Evolutionary conservation across 1,284 basidiomycete genomes (phyloP), one percentile per base, ranked within the genome.

Genomic region (Cryptococcus neoformans): DNA sequence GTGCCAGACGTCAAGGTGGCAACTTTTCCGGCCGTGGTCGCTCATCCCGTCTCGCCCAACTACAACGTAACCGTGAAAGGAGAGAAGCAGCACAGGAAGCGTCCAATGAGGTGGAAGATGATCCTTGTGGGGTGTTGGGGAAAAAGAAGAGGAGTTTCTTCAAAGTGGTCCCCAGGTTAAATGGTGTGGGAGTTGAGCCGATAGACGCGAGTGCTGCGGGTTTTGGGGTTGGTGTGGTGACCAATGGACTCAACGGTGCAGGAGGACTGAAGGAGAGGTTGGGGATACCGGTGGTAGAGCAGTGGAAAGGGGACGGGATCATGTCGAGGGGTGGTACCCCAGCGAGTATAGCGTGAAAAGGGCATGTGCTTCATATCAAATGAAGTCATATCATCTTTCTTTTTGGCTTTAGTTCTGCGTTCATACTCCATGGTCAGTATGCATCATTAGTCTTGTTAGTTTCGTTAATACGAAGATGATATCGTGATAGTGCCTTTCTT

Each of bases 1-100:
- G 67, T 10, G 55, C 60, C 2, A 60, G 60, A 10, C 60, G 68
- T 4, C 70, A 70, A 54, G 66, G 66, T 6, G 37, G 17, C 9
- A 12, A 9, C 4, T 12, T 16, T n/a, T n/a, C 10, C 5, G 28
- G 52, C 35, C 48, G 36, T 46, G 16, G 51, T 9, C 51, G 51
- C 9, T 45, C 44, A 5, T 44, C 51, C 11, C 51, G 53, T 5
- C n/a, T 39, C 10, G 42, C 39, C 28, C 38, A 36, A 4, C 40
- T 21, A 11, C 44, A 44, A 14, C 14, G 16, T 35, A n/a, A 51
- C 16, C 46, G 46, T 14, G 46, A 41, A 41, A 11, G 16, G 5
- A 41, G 16, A 5, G 40, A 41, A 11, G 11, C 16, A 12, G 40
- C 40, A 5, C 16, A 11, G 11, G 40, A 11, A 12, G 40, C 40